Conservation (phyloP, 169 alveolate genomes). For the Cyclospora cayetanensis region DNA sequence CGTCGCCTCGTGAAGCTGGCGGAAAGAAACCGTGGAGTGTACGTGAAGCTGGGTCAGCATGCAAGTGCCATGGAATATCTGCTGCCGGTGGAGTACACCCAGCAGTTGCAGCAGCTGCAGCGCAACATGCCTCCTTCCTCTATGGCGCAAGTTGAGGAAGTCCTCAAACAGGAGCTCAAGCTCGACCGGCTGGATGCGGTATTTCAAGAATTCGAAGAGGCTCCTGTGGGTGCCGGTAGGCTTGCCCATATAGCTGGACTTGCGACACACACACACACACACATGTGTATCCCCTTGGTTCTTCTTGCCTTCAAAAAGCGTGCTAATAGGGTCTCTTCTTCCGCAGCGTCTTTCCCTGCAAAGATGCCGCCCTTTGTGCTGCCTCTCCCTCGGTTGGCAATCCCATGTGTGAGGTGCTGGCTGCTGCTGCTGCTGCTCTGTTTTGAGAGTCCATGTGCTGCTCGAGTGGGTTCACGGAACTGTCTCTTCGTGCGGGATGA, state of each 20-base stretch:
- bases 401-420: neutral
- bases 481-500: no score
- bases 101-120: conserved; percentile 75
- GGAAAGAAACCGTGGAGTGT: conserved; percentile 79
- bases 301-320: no score
- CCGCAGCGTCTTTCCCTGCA: no score
- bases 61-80: conserved; percentile 77
- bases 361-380: neutral
- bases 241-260: no score
- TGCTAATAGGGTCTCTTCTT: no score
- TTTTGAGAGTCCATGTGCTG: no score
- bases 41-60: conserved; percentile 82
- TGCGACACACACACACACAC: no score
- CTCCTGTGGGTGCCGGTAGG: conserved; percentile 80
- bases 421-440: neutral
- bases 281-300: no score
- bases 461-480: no score
- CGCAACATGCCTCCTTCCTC: conserved; percentile 76
- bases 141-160: conserved; percentile 74
- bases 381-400: neutral
- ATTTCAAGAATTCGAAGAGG: conserved; percentile 76
- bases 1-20: conserved; percentile 68
- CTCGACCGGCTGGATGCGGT: conserved; percentile 72
- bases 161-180: conserved; percentile 77
- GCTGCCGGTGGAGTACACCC: conserved; percentile 80